Base-by-base conservation (phyloP, 2,329 filamentous ascomycete genomes). In the Hypoxylon sp. region DNA sequence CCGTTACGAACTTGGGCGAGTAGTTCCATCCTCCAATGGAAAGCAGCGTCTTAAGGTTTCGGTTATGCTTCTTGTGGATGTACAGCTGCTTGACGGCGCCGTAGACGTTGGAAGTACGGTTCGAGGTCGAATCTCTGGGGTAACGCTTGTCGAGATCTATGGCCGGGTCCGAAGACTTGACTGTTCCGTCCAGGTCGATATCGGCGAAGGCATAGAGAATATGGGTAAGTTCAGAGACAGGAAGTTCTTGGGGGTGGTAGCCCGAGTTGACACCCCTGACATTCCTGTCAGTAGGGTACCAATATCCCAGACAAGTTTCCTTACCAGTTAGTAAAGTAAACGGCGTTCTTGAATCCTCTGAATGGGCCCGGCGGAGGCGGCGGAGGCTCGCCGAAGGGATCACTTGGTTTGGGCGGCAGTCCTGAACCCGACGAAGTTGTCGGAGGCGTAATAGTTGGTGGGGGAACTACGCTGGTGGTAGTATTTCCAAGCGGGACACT, bases 11-110 rank as follows among this genome's bases (percentile, higher is more conserved):
- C 70, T 91, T 90, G 55, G 84, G 78, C 3, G 89, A 91, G 75
- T 91, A 92, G 0, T 87, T 91, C 88, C 89, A 95, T 15, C 93
- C 93, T 41, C 93, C 93, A 62, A 96, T 90, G 34, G 89, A 92
- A 7, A 95, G 83, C n/a, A 95, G 79, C 1, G 90, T 84, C 78
- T 96, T 96, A 59, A 96, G 78, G 54, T 91, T 87, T 19, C 92
- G 87, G 75, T 96, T 87, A 69, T 83, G 79, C 78, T 93, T 89
- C 81, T 96, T 96, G 54, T 91, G 83, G 1, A 92, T 77, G 75
- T 85, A 92, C 1, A 96, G 80, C 74, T 94, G 91, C 78, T 93
- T 93, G 66, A 93, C 77, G 72, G 87, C 90, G 41, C 93, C 93
- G 71, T 93, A 93, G 52, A 88, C 86, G 72, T 94, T 93, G 61